Evolutionary conservation across 805 yeast genomes (phyloP).

Genomic region (Wickerhamiella kurtzmanii): DNA sequence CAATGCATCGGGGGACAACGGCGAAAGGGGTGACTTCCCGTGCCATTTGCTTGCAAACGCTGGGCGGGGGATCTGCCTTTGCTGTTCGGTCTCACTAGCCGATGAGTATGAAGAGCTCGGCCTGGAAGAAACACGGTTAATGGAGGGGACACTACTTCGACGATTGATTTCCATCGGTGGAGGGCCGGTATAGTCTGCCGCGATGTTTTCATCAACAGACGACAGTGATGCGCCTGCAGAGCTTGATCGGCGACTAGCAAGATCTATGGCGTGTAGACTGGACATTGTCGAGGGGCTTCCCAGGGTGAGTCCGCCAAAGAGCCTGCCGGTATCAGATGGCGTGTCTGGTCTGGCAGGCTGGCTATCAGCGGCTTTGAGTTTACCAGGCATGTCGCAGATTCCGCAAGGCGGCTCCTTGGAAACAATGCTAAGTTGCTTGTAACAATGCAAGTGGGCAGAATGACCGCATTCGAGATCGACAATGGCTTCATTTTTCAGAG

Average conservation of each 20-base stretch:
- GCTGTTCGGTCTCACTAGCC: neutral
- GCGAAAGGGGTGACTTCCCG: neutral
- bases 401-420: slow-evolving; percentile 1
- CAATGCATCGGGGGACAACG: neutral
- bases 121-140: neutral
- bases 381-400: neutral
- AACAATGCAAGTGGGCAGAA: slow-evolving; percentile 1
- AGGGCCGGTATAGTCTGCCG: too few species aligned
- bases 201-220: too few species aligned
- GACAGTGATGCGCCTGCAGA: too few species aligned
- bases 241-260: too few species aligned
- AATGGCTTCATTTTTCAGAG: neutral
- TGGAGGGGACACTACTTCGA: neutral
- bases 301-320: neutral
- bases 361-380: neutral
- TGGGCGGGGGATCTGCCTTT: neutral
- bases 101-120: neutral
- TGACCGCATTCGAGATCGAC: slow-evolving; percentile 1
- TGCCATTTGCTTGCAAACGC: neutral
- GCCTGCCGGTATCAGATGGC: neutral
- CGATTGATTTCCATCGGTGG: neutral
- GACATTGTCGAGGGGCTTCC: neutral
- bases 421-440: neutral
- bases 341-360: neutral
- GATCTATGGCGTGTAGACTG: too few species aligned